Base-by-base conservation (phyloP, 108 stramenopile species). In the Pseudonitzschia delicatissima region DNA sequence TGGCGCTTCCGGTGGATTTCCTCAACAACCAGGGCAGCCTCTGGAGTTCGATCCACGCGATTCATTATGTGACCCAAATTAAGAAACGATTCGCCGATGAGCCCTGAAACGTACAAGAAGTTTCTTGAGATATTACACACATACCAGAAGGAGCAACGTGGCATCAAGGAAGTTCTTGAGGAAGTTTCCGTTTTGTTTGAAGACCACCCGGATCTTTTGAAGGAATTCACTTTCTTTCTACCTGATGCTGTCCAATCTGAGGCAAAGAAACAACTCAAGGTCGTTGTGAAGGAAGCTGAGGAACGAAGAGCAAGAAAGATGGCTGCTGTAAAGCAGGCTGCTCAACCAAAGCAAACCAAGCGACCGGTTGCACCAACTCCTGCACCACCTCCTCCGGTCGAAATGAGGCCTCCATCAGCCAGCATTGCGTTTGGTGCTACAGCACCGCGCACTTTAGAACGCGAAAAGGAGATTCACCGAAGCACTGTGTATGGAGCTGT, bases 121-220 rank as follows among this genome's bases (percentile, higher is more conserved):
- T 99, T 99, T 76, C 86, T 99, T 12, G 96, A 99, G 73, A 99
- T 99, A 63, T 79, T 99, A 42, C 98, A 99, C 83, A 97, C 95
- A 7, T 99, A 99, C 76, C 98, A 99, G 68, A 95, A 96, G 65
- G 97, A 98, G 69, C 97, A 99, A 69, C 91, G 95, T n/a, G 91
- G 92, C 0, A 97, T 99, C 77, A 97, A 98, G 62, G 96, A 98
- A 48, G 98, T 97, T 21, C 74, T 97, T 26, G 95, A 96, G 57
- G 93, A 98, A 74, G 98, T 99, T 5, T 96, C 97, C 0, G 45
- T 81, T 5, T 79, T 99, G 36, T 99, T 99, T 81, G 87, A 93
- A 2, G 99, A 99, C 68, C 99, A 99, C 68, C 92, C 96, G 1
- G 99, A 99, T 77, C 80, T 99, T 34, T 71, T 99, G 29, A 94